phyloP scores from a whole-genome alignment of 2,329 filamentous ascomycete species.

The Xylaria sp. region DNA sequence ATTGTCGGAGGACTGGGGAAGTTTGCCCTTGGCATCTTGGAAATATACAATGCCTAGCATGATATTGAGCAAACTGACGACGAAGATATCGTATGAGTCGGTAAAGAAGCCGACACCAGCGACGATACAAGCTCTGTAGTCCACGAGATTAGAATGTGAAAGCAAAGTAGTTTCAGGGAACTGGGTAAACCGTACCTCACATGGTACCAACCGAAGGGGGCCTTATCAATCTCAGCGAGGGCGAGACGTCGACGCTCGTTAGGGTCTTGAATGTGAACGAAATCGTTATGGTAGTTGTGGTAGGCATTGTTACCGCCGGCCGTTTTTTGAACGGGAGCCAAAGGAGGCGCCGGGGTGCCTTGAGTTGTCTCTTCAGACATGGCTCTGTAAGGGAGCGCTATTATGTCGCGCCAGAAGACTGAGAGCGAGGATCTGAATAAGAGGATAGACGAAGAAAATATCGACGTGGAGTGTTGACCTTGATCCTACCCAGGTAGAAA shows the following conservation, averaged over 20 bases:
- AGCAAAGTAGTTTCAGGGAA: neutral
- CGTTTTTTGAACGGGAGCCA: conserved; percentile 56
- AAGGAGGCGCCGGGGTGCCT: conserved; percentile 13
- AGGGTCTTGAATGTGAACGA: conserved; percentile 71
- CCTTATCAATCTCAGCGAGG: conserved; percentile 83
- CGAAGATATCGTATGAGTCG: conserved; percentile 86
- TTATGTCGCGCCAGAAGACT: neutral
- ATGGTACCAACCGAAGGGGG: conserved; percentile 86
- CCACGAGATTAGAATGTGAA: conserved; percentile 29
- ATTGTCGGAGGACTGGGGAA: conserved; percentile 76
- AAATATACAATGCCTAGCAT: conserved; percentile 86
- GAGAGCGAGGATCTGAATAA: neutral
- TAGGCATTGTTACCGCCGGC: conserved; percentile 75
- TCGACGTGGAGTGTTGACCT: neutral
- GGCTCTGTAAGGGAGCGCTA: neutral
- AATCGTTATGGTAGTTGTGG: conserved; percentile 83
- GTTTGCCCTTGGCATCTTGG: conserved; percentile 61
- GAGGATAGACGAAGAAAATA: conserved; percentile 2
- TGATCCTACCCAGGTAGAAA: conserved; percentile 11
- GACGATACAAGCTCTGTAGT: conserved; percentile 72
- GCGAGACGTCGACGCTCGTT: conserved; percentile 83
- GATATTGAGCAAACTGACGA: conserved; percentile 75
- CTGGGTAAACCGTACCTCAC: conserved; percentile 56
- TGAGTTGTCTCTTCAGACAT: conserved; percentile 41
- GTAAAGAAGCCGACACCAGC: conserved; percentile 91